Base-by-base conservation (phyloP, 1,284 basidiomycete species). In the Apiotrichum gamsii region DNA sequence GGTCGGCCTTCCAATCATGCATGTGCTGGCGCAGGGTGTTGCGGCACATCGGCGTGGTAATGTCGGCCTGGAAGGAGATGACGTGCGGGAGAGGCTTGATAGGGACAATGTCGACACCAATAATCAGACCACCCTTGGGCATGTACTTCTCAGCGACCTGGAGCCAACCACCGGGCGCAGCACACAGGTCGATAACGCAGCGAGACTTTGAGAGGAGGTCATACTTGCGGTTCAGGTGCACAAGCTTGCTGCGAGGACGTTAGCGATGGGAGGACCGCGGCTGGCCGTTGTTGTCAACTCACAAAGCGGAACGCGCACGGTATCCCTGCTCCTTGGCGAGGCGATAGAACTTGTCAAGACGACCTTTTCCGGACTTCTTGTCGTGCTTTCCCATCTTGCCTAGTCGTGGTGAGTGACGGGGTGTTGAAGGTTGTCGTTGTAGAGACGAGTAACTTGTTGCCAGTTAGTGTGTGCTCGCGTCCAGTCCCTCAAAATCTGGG, bases 1-100 rank as follows among this genome's bases (percentile, higher is more conserved):
- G 82, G 69, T 99, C 95, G n/a, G 95, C 95, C 74, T 93, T 95
- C 94, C 95, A 98, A 72, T 97, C 93, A 72, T 98, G 97, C 56
- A 98, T 76, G 72, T 96, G 90, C 32, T 77, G 77, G 40, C 89
- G 83, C 45, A 99, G 82, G 56, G 86, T 81, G 65, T 87, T 84
- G 47, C 95, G 83, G 73, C 95, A 99, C 52, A 86, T 81, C 10
- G 84, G 76, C 4, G 91, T 96, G 19, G 95, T 98, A 65, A 99
- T 98, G 67, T 99, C 95, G 51, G 91, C 80, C 31, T 89, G 82
- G 65, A 97, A 95, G 0, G 95, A 95, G 39, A 87, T 82, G 43
- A 91, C 88, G 37, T 88, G 82, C 41, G 93, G 94, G 47, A 99
- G 91, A 33, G 94, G 89, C 73, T 87, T 94, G 60, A 99, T 98